These are phyloP conservation scores for Brassica hybrid DNA, from an alignment of 441 rosid species.

Conservation along the genomic window DNA sequence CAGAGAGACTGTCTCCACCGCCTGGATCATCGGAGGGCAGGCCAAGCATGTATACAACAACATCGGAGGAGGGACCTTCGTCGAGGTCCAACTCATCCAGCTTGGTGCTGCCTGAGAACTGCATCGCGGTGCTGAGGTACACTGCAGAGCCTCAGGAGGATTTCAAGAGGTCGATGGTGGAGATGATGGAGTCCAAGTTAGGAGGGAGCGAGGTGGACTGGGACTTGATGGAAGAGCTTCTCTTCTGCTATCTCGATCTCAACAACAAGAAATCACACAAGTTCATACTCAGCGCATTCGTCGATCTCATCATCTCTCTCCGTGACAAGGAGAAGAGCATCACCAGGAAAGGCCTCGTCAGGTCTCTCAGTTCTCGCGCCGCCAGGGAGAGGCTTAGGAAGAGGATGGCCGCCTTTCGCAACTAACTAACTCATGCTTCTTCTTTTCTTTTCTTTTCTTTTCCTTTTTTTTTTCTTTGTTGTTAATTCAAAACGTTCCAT, in stretches of 20 bases:
- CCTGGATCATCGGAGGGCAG: slow-evolving; percentile 37
- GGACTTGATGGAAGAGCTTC: slow-evolving; percentile 82
- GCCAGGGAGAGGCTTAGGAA: slow-evolving; percentile 45
- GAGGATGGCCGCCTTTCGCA: slow-evolving; percentile 27
- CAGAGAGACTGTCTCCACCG: slow-evolving; percentile 44
- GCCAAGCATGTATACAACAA: slow-evolving; percentile 20
- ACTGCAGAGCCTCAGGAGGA: slow-evolving; percentile 63
- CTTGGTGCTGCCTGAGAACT: slow-evolving; percentile 49
- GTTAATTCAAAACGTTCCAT: neutral
- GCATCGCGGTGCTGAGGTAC: slow-evolving; percentile 60
- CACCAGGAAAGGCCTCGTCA: slow-evolving; percentile 35
- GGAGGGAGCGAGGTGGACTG: slow-evolving; percentile 56
- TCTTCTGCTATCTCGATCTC: slow-evolving; percentile 70
- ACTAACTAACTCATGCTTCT: slow-evolving; percentile 13
- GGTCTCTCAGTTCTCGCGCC: slow-evolving; percentile 42
- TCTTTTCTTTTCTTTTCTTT: neutral
- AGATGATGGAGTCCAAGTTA: slow-evolving; percentile 65
- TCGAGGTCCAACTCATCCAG: too few species aligned
- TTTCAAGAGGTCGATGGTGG: slow-evolving; percentile 76
- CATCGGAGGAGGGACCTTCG: too few species aligned
- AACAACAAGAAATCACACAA: slow-evolving; percentile 70
- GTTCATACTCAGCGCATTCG: slow-evolving; percentile 77
- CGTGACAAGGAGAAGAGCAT: slow-evolving; percentile 44
- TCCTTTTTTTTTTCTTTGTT: neutral
- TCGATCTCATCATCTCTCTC: slow-evolving; percentile 54